Evolutionary conservation across 1,139 yeast species (phyloP), one percentile per base, ranked within the genome.

Genomic region (Hyphopichia fennica): DNA sequence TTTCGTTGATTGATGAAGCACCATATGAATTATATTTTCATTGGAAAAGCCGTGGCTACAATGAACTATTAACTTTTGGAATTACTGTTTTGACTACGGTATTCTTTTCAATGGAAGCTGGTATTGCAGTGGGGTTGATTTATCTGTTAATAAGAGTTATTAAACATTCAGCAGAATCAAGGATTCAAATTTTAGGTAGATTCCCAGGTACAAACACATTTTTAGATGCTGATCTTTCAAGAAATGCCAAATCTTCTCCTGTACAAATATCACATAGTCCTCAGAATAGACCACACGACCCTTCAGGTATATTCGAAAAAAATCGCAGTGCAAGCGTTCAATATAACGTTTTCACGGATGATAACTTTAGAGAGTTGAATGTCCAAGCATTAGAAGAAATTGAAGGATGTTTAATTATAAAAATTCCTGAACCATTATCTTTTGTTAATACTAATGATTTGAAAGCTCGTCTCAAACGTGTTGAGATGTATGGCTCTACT

Each of bases 361-460:
- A 62, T 18, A 56, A 67, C 43, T 60, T 60, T 56, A 71, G 69
- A 41, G 68, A 60, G 33, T 62, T 72, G 37, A 72, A 72, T 45
- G 55, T 62, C 7, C 64, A 63, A 30, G 69, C 66, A 2, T 62
- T 84, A 27, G 93, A 87, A 56, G 91, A 88, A 49, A 74, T 88
- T 37, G 93, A 87, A 56, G 96, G 95, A 1, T 87, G 96, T 54
- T 69, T 93, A 39, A 85, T 91, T 37, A 86, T 91, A 28, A 88
- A 85, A 52, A 82, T 93, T 32, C 95, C 98, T 0, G 98, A 93
- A 57, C 97, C 98, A 1, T 68, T 93, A 44, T 89, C 96, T 1
- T 93, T 93, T 62, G 90, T 96, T 32, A 93, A 93, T 58, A 81
- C 95, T 15, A 87, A 85, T 45, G 97, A 91, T 57, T 69, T 93